Percentiles rank a stretch among this genome's conserved stretches.
Conservation (phyloP, 1,139 yeast genomes). For the Candida albicans region DNA sequence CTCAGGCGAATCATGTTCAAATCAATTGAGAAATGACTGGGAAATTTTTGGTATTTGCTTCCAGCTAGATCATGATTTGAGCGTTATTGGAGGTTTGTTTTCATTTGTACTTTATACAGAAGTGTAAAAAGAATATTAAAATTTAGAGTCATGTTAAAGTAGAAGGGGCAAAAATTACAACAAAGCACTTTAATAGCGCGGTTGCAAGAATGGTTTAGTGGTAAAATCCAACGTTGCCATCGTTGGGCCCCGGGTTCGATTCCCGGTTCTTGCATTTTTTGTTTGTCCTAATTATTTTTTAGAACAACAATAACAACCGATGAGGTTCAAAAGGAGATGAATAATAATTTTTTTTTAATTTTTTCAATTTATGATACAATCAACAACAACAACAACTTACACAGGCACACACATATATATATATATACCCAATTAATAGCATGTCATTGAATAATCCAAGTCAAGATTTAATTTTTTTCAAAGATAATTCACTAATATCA, state of each 20-base stretch:
- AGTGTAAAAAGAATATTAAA: too few species aligned
- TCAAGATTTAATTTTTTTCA: conserved; percentile 60
- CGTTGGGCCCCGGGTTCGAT: conserved; percentile 22
- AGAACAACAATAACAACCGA: conserved; percentile 43
- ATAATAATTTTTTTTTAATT: not conserved
- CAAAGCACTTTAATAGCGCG: conserved; percentile 28
- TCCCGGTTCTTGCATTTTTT: conserved; percentile 20
- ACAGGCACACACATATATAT: too few species aligned
- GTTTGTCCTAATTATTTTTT: conserved; percentile 6
- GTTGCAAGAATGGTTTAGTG: conserved; percentile 17
- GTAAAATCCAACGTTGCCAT: conserved; percentile 21
- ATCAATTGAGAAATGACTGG: too few species aligned
- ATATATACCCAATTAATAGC: not conserved
- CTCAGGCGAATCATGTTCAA: too few species aligned
- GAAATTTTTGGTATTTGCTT: too few species aligned
- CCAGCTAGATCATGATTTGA: too few species aligned
- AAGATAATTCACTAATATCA: conserved; percentile 51
- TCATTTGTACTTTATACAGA: too few species aligned
- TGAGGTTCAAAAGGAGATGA: too few species aligned
- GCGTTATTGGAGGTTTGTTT: too few species aligned
- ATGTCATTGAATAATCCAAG: conserved; percentile 33
- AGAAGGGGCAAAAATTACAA: too few species aligned
- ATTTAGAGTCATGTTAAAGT: too few species aligned
- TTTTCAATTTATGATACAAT: not conserved
- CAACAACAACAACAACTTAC: too few species aligned